Percentiles rank a stretch among this genome's conserved stretches.
These are phyloP conservation scores for Komagataella pastoris DNA, from an alignment of 805 yeast species.

Conservation along the genomic window DNA sequence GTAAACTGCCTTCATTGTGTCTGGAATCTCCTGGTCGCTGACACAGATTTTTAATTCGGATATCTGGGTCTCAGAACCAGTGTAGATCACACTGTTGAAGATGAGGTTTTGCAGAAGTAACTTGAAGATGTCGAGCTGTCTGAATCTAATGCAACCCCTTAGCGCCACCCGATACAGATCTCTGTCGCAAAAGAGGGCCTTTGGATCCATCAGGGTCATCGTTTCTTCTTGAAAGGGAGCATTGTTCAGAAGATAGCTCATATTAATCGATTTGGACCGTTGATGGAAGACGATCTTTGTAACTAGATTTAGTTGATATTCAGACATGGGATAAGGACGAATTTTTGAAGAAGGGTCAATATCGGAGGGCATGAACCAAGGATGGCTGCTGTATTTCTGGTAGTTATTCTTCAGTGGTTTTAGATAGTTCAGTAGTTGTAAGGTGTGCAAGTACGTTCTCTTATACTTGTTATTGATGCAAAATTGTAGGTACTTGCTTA, in stretches of 20 bases:
- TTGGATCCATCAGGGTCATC: background rate
- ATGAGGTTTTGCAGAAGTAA: background rate
- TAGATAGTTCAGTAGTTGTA: background rate
- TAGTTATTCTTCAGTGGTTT: background rate
- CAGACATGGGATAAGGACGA: background rate
- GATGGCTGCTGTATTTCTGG: background rate
- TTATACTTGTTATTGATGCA: background rate
- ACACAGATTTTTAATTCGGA: background rate
- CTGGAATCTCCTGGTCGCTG: background rate
- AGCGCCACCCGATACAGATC: background rate
- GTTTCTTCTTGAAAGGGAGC: background rate
- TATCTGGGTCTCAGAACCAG: background rate
- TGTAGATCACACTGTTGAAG: slow-evolving; percentile 1
- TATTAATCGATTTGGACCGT: background rate
- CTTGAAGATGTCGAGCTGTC: background rate
- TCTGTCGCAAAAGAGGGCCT: background rate
- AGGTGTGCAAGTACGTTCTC: background rate
- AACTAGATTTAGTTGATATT: background rate
- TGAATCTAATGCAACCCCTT: slow-evolving; percentile 1
- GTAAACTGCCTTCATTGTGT: background rate
- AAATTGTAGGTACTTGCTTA: background rate
- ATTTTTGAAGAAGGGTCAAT: background rate
- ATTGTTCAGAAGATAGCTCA: background rate
- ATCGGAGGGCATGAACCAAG: background rate
- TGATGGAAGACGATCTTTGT: background rate